These are phyloP conservation scores for Scheffersomyces lignicola DNA, from an alignment of 1,139 yeast genomes.

Conservation along the genomic window DNA sequence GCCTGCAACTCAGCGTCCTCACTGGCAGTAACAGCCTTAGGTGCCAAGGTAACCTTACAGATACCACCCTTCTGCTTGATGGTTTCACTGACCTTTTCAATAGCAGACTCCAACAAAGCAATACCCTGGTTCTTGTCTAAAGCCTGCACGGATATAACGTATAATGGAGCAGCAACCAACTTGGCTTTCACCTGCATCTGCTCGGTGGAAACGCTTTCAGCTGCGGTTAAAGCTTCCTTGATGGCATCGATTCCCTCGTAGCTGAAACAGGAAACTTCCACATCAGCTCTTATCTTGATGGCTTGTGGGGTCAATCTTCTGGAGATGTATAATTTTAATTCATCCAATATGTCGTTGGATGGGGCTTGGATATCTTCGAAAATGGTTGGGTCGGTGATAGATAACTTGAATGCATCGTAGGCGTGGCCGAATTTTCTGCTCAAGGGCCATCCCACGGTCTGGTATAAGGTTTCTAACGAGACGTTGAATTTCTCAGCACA, in stretches of 20 bases:
- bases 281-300: slow-evolving; percentile 94
- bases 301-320: slow-evolving; percentile 98
- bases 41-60: slow-evolving; percentile 94
- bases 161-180: slow-evolving; percentile 96
- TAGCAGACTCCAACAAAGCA: slow-evolving; percentile 73
- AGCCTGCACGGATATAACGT: slow-evolving; percentile 90
- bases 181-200: slow-evolving; percentile 86
- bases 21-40: slow-evolving; percentile 97
- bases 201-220: slow-evolving; percentile 82
- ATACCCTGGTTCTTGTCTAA: slow-evolving; percentile 90
- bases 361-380: slow-evolving; percentile 82
- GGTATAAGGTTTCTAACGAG: slow-evolving; percentile 81
- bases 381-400: slow-evolving; percentile 88
- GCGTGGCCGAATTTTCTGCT: slow-evolving; percentile 96
- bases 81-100: slow-evolving; percentile 67
- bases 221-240: slow-evolving; percentile 82
- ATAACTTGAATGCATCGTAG: slow-evolving; percentile 93
- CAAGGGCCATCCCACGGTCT: slow-evolving; percentile 95
- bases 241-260: slow-evolving; percentile 99
- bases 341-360: slow-evolving; percentile 70
- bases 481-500: slow-evolving; percentile 96
- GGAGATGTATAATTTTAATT: slow-evolving; percentile 80
- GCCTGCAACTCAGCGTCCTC: slow-evolving; percentile 98
- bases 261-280: slow-evolving; percentile 94
- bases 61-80: slow-evolving; percentile 80